Conservation (phyloP, 129 eudicot species). For the Chrysanthemum lavandulifolium region DNA sequence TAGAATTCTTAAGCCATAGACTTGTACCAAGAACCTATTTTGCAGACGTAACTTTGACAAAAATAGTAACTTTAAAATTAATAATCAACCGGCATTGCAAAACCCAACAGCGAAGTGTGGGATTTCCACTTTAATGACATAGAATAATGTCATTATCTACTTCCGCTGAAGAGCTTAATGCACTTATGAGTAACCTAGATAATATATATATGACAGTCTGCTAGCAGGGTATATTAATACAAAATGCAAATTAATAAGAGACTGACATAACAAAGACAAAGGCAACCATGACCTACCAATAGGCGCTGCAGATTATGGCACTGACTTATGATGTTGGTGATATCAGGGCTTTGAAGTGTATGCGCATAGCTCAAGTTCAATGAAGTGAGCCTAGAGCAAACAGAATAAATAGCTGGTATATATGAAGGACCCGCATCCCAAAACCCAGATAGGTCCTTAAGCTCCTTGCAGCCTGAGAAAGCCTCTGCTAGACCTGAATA, state of each 20-base stretch:
- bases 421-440: slow-evolving; percentile 74
- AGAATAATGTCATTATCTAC: neutral
- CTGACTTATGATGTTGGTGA: slow-evolving; percentile 57
- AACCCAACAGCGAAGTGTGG: neutral
- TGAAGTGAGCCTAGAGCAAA: slow-evolving; percentile 67
- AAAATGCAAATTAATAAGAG: neutral
- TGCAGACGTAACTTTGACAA: neutral
- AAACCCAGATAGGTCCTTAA: slow-evolving; percentile 73
- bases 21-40: neutral
- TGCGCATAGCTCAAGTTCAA: slow-evolving; percentile 70
- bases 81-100: neutral
- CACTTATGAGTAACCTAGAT: neutral
- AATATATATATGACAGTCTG: too few relatives aligned
- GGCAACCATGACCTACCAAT: slow-evolving; percentile 38
- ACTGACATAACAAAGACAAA: neutral
- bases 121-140: neutral
- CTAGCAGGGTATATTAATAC: neutral
- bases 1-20: neutral
- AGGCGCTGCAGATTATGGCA: slow-evolving; percentile 64
- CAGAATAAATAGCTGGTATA: slow-evolving; percentile 64
- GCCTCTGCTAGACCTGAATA: slow-evolving; percentile 45
- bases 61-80: neutral
- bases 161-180: neutral
- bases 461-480: slow-evolving; percentile 62
- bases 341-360: slow-evolving; percentile 54